Evolutionary conservation across 2,329 filamentous ascomycete genomes (phyloP).

Genomic region (Trichoderma breve): DNA sequence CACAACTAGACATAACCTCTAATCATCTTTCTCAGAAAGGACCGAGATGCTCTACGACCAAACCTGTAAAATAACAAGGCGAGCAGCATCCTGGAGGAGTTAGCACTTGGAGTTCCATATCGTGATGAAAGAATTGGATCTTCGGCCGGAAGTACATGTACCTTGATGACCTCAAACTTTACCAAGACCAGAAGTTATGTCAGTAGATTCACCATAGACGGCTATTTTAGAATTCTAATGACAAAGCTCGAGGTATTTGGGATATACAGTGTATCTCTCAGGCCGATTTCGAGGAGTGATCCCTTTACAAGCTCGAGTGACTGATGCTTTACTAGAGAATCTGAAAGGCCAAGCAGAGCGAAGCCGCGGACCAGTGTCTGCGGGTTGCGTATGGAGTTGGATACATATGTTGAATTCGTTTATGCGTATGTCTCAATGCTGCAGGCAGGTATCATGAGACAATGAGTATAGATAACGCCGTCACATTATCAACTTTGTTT

Average conservation of each 20-base stretch:
- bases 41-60: background rate
- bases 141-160: background rate
- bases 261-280: background rate
- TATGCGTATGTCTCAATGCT: background rate
- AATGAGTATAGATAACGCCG: background rate
- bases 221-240: background rate
- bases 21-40: background rate
- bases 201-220: background rate
- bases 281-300: background rate
- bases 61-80: background rate
- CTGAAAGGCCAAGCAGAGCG: background rate
- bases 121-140: background rate
- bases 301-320: background rate
- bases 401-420: background rate
- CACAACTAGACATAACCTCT: background rate
- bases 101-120: background rate
- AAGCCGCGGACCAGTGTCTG: background rate
- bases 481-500: background rate
- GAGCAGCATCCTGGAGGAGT: background rate
- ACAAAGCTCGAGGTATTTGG: background rate
- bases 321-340: background rate
- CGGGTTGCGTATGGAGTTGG: background rate
- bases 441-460: background rate
- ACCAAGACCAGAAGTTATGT: background rate
- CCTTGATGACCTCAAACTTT: background rate